These are phyloP conservation scores for Leptodontidium sp. DNA, from an alignment of 2,329 filamentous ascomycete species.

Conservation along the genomic window DNA sequence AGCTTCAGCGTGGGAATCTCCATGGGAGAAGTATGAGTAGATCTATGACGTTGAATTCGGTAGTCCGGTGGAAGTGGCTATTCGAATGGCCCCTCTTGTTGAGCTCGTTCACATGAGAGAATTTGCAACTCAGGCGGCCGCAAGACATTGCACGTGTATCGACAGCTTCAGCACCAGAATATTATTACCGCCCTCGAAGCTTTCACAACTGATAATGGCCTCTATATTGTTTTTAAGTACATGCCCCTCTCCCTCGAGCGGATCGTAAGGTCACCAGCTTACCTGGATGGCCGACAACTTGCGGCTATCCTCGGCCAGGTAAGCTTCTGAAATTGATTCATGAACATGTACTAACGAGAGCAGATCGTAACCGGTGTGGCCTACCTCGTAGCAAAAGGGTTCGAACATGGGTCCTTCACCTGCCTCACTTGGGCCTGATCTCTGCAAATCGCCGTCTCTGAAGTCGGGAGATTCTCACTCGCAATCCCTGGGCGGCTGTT, in stretches of 20 bases:
- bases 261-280: constrained; percentile 30
- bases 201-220: constrained; percentile 31
- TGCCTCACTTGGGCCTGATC: constrained; percentile 6
- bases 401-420: constrained; percentile 33
- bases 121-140: constrained; percentile 28
- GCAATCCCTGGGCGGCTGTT: too few relatives aligned
- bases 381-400: constrained; percentile 31
- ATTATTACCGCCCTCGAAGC: constrained; percentile 34
- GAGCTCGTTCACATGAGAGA: constrained; percentile 35
- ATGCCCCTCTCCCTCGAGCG: constrained; percentile 32
- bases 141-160: constrained; percentile 19
- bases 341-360: constrained; percentile 28
- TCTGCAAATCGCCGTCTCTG: too few relatives aligned
- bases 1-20: too few relatives aligned
- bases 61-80: too few relatives aligned
- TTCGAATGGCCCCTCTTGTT: constrained; percentile 19
- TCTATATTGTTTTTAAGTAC: constrained; percentile 35
- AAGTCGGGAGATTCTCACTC: too few relatives aligned
- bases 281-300: constrained; percentile 29
- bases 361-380: constrained; percentile 28
- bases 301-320: constrained; percentile 34
- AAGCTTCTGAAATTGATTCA: constrained; percentile 24
- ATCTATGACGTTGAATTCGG: too few relatives aligned
- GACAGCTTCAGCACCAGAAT: too few relatives aligned
- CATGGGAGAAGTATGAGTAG: too few relatives aligned